A percentile compares a stretch with the other conserved stretches of the same genome.
These are phyloP conservation scores for Candida hispaniensis DNA, from an alignment of 805 yeast genomes.

Conservation along the genomic window DNA sequence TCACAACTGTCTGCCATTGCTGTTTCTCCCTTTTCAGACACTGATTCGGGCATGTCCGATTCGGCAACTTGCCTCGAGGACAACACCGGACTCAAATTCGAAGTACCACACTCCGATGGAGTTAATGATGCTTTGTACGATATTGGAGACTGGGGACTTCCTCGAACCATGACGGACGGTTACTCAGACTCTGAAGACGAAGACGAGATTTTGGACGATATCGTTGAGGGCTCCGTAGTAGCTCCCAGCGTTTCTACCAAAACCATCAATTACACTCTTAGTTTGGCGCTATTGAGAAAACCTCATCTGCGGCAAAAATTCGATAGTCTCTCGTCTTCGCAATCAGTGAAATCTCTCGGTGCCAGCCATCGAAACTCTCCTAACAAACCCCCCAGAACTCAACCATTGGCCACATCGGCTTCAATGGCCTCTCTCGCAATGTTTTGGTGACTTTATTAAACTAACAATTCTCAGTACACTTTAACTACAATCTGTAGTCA, in stretches of 20 bases:
- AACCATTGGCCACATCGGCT: too few relatives aligned
- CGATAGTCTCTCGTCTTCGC: slow-evolving; percentile 11
- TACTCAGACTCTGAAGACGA: slow-evolving; percentile 15
- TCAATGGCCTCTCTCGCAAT: too few relatives aligned
- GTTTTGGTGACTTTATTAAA: too few relatives aligned
- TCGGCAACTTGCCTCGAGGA: slow-evolving; percentile 16
- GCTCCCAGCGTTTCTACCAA: slow-evolving; percentile 11
- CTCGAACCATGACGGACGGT: slow-evolving; percentile 10
- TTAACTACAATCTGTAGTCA: too few relatives aligned
- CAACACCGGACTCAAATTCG: too few relatives aligned
- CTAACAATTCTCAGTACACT: too few relatives aligned
- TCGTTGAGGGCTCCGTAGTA: slow-evolving; percentile 11
- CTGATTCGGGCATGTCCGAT: slow-evolving; percentile 17
- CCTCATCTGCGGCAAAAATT: slow-evolving; percentile 14
- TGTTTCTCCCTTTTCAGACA: slow-evolving; percentile 15
- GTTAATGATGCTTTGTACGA: slow-evolving; percentile 14
- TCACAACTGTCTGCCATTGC: slow-evolving; percentile 16
- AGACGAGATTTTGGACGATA: slow-evolving; percentile 15
- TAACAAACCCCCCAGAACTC: too few relatives aligned
- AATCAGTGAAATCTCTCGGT: too few relatives aligned
- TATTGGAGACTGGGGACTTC: slow-evolving; percentile 15
- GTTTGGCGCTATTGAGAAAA: slow-evolving; percentile 14
- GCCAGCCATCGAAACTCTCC: too few relatives aligned
- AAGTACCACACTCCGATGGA: slow-evolving; percentile 7
- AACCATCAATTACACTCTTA: slow-evolving; percentile 11